Percentiles rank a stretch among this genome's conserved stretches.
phyloP scores from a whole-genome alignment of 805 yeast species.

The Candida namnaoensis region DNA sequence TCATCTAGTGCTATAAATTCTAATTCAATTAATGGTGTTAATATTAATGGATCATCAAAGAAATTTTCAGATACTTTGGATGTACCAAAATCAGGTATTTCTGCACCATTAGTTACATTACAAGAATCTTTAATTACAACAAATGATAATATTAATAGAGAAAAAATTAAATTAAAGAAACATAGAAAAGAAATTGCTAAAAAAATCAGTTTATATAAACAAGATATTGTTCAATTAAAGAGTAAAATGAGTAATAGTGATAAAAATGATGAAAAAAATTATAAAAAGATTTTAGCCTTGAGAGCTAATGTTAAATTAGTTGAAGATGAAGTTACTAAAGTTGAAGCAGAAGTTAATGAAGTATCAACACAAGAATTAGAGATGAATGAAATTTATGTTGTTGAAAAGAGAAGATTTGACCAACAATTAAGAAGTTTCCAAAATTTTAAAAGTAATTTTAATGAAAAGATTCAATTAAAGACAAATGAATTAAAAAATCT shows the following conservation, averaged over 20 bases:
- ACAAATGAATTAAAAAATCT: constrained; percentile 15
- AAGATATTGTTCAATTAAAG: constrained; percentile 48
- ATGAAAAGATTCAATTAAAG: constrained; percentile 15
- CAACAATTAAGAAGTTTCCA: constrained; percentile 22
- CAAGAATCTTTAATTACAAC: constrained; percentile 61
- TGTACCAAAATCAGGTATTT: constrained; percentile 16
- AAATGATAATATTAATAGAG: constrained; percentile 48
- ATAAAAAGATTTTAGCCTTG: constrained; percentile 12
- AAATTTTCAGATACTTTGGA: neutral
- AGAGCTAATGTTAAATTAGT: constrained; percentile 14
- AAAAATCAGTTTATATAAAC: constrained; percentile 36
- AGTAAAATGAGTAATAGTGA: constrained; percentile 37
- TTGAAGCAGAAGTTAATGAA: constrained; percentile 6
- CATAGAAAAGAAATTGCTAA: constrained; percentile 51
- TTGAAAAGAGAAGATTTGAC: constrained; percentile 29
- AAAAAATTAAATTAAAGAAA: constrained; percentile 47
- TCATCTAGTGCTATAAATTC: constrained; percentile 5
- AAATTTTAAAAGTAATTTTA: constrained; percentile 20
- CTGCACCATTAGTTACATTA: constrained; percentile 55
- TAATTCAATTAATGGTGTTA: no score
- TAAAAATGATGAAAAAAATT: constrained; percentile 45
- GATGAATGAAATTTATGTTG: constrained; percentile 26
- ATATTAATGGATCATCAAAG: no score
- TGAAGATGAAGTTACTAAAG: constrained; percentile 14
- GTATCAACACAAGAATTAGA: constrained; percentile 22